Conservation (phyloP, 2,329 filamentous ascomycete species). For the Penicillium sp. region DNA sequence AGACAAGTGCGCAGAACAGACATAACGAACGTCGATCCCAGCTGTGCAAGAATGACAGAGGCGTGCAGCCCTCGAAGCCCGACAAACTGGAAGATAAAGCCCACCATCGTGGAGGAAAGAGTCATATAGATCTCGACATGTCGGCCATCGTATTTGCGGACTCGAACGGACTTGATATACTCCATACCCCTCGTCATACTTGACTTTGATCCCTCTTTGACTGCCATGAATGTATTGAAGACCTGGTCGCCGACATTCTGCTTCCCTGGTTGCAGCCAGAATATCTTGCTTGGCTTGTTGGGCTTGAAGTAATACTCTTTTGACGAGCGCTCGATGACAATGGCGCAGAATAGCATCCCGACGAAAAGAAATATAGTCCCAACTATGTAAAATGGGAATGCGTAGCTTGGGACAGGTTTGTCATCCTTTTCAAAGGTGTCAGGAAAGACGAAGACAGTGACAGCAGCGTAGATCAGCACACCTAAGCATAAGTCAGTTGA, state of each 20-base stretch:
- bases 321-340: constrained; percentile 38
- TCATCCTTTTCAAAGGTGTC: constrained; percentile 30
- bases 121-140: constrained; percentile 24
- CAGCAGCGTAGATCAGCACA: constrained; percentile 29
- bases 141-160: constrained; percentile 14
- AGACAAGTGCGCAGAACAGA: constrained; percentile 38
- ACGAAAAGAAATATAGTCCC: constrained; percentile 37
- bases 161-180: constrained; percentile 35
- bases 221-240: constrained; percentile 40
- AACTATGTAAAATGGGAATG: constrained; percentile 37
- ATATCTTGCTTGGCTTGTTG: constrained; percentile 33
- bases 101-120: constrained; percentile 31
- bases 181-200: constrained; percentile 16
- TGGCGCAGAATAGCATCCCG: constrained; percentile 40
- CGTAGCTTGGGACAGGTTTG: constrained; percentile 30
- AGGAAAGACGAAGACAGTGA: constrained; percentile 35
- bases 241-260: constrained; percentile 43
- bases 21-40: constrained; percentile 43
- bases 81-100: constrained; percentile 44
- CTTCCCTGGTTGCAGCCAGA: constrained; percentile 43
- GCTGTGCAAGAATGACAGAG: constrained; percentile 38
- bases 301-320: constrained; percentile 29
- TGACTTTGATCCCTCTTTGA: constrained; percentile 24
- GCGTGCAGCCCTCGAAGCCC: constrained; percentile 42
- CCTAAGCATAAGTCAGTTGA: constrained; percentile 17